phyloP scores from a whole-genome alignment of 2,329 filamentous ascomycete species.

The Sporothrix globosa region DNA sequence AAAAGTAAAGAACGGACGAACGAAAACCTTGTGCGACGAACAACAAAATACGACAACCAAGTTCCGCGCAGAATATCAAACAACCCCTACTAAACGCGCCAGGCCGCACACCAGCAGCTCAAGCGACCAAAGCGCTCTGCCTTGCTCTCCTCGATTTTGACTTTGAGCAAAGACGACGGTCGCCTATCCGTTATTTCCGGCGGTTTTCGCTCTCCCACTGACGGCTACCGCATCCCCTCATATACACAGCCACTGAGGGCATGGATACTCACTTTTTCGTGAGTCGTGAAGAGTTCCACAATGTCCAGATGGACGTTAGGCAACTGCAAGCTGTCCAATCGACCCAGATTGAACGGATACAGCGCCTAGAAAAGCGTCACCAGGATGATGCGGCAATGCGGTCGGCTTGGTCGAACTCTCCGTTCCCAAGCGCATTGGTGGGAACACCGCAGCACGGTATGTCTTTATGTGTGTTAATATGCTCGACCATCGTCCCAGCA shows the following conservation, averaged over 20 bases:
- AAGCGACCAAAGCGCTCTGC: not conserved
- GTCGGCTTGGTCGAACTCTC: slow-evolving; percentile 88
- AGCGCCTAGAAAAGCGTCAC: slow-evolving; percentile 66
- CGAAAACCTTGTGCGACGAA: not conserved
- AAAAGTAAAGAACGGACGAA: not conserved
- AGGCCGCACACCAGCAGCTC: not conserved
- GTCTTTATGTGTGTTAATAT: slow-evolving; percentile 38
- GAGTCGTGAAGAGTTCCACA: slow-evolving; percentile 67
- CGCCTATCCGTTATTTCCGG: not conserved
- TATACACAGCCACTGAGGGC: slow-evolving; percentile 41
- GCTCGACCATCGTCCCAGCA: not conserved
- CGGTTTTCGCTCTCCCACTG: not conserved
- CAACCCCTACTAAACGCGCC: not conserved
- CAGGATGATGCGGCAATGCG: slow-evolving; percentile 71
- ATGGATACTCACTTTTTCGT: slow-evolving; percentile 67
- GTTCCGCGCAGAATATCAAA: not conserved
- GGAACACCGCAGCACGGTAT: slow-evolving; percentile 86
- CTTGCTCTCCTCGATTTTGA: not conserved
- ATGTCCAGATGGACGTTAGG: slow-evolving; percentile 71
- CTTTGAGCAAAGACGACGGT: slow-evolving; percentile 3
- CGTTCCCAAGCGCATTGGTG: slow-evolving; percentile 82
- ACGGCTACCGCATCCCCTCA: slow-evolving; percentile 22
- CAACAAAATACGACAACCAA: not conserved
- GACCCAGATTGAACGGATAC: slow-evolving; percentile 64
- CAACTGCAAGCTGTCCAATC: slow-evolving; percentile 66